These are phyloP conservation scores for Mucor indicus DNA, from an alignment of 371 early-diverging fungal species.

Conservation along the genomic window DNA sequence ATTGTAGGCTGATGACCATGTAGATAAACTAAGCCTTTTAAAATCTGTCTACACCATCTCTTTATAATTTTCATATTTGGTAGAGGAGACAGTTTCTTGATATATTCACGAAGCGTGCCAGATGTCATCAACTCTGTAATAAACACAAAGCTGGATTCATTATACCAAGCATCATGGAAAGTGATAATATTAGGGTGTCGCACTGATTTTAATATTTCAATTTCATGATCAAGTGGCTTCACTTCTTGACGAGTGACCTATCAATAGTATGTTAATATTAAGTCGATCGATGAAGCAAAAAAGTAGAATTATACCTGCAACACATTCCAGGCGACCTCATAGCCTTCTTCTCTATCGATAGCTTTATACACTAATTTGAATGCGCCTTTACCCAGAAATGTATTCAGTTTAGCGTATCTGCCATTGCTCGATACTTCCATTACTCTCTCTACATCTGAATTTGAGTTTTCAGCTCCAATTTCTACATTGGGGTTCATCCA, in stretches of 20 bases:
- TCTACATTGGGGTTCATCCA: slow-evolving; percentile 31
- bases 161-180: slow-evolving; percentile 69
- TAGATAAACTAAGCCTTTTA: slow-evolving; percentile 81
- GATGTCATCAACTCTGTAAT: slow-evolving; percentile 95
- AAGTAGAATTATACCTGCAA: slow-evolving; percentile 47
- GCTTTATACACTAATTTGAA: slow-evolving; percentile 89
- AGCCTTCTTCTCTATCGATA: slow-evolving; percentile 80
- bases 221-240: slow-evolving; percentile 53
- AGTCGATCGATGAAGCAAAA: too few relatives aligned
- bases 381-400: slow-evolving; percentile 78
- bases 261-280: background rate
- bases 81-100: slow-evolving; percentile 66
- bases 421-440: slow-evolving; percentile 68
- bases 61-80: slow-evolving; percentile 78
- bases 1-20: slow-evolving; percentile 82
- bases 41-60: slow-evolving; percentile 78
- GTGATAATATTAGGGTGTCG: slow-evolving; percentile 88
- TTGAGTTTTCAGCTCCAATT: slow-evolving; percentile 29
- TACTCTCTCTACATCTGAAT: slow-evolving; percentile 41
- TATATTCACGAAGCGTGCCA: slow-evolving; percentile 81
- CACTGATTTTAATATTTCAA: slow-evolving; percentile 71
- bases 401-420: slow-evolving; percentile 66
- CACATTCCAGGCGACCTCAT: slow-evolving; percentile 91
- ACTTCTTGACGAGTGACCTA: slow-evolving; percentile 29
- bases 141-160: slow-evolving; percentile 76